These are phyloP conservation scores for Chaetomidium leptoderma DNA, from an alignment of 495 filamentous ascomycete genomes.

Conservation along the genomic window DNA sequence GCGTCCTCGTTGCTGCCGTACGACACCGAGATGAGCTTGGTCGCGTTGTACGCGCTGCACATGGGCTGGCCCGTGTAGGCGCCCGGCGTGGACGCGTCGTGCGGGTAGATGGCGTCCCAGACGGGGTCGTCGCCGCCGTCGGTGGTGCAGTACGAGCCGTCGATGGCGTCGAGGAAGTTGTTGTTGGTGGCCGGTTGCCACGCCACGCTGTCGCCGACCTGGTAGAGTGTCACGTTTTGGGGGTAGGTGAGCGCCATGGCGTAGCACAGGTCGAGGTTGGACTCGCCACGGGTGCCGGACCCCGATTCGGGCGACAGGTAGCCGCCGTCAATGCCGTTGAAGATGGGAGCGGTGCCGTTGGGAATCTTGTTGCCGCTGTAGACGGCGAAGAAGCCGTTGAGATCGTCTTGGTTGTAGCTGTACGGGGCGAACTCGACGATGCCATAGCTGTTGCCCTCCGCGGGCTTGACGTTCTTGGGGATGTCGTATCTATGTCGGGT, in stretches of 20 bases:
- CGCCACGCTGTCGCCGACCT: constrained; percentile 51
- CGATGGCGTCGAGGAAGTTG: constrained; percentile 46
- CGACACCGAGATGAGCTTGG: constrained; percentile 33
- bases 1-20: constrained; percentile 32
- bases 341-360: not conserved
- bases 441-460: constrained; percentile 30
- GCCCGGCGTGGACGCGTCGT: constrained; percentile 30
- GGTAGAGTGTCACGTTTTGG: constrained; percentile 53
- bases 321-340: constrained; percentile 18
- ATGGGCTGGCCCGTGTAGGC: constrained; percentile 23
- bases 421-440: constrained; percentile 40
- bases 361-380: not conserved
- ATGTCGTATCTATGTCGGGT: constrained; percentile 17
- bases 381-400: constrained; percentile 1
- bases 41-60: constrained; percentile 48
- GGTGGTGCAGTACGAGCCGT: constrained; percentile 53
- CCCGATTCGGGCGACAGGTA: constrained; percentile 16
- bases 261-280: constrained; percentile 30
- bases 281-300: constrained; percentile 30
- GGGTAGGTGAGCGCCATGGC: constrained; percentile 46
- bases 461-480: constrained; percentile 13
- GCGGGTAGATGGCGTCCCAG: constrained; percentile 48
- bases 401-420: constrained; percentile 34
- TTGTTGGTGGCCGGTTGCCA: constrained; percentile 53
- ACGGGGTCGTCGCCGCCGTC: constrained; percentile 42